These are phyloP conservation scores for Gonium pectorale DNA, from an alignment of 139 green algal species.

Conservation along the genomic window DNA sequence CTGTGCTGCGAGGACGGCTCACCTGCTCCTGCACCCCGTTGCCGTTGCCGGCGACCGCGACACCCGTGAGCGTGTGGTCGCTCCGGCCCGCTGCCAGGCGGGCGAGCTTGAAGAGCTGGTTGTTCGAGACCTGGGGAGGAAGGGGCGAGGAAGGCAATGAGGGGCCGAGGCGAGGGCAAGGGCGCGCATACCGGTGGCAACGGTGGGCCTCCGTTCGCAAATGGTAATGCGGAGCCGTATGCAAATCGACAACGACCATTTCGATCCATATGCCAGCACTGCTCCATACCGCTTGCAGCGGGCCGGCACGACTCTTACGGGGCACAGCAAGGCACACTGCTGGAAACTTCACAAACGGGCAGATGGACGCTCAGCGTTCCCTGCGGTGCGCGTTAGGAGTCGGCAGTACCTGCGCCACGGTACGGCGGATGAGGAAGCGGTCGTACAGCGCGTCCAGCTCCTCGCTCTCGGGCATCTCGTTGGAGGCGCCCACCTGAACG, in stretches of 20 bases:
- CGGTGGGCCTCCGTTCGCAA: background rate
- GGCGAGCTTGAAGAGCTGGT: conserved; percentile 75
- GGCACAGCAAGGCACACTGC: too few species aligned
- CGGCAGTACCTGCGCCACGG: conserved; percentile 67
- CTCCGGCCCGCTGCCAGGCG: conserved; percentile 77
- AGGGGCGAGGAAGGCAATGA: background rate
- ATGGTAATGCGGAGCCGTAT: too few species aligned
- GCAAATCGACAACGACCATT: too few species aligned
- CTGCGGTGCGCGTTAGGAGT: background rate
- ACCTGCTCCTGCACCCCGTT: conserved; percentile 14
- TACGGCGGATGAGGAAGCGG: conserved; percentile 87
- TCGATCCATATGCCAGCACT: too few species aligned
- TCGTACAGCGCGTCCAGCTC: conserved; percentile 96
- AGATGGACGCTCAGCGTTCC: too few species aligned
- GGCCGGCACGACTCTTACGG: too few species aligned
- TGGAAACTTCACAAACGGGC: too few species aligned
- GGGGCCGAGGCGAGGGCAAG: background rate
- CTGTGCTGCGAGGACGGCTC: background rate
- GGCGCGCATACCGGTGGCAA: background rate
- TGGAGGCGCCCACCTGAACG: conserved; percentile 85
- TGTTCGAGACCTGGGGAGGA: conserved; percentile 61
- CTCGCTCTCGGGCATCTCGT: conserved; percentile 93
- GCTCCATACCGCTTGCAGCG: too few species aligned
- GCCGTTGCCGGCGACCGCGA: conserved; percentile 8
- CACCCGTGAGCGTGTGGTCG: conserved; percentile 13